Evolutionary conservation across 805 yeast species (phyloP).

Genomic region (Lachancea thermotolerans): DNA sequence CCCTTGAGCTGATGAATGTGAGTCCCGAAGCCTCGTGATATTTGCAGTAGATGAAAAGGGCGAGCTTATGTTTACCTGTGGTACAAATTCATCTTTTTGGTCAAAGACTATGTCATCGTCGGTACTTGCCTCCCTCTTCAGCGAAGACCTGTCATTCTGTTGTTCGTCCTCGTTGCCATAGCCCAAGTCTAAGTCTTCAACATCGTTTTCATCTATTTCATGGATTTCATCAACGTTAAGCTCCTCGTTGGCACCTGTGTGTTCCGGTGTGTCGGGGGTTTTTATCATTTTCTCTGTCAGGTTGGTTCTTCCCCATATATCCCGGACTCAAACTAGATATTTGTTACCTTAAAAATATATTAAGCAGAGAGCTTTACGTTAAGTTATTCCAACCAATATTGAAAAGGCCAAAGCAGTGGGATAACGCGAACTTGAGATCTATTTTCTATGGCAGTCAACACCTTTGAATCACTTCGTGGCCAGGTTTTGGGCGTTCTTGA

Average conservation of each 20-base stretch:
- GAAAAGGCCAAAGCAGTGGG: neutral
- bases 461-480: neutral
- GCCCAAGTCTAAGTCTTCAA: conserved; percentile 24
- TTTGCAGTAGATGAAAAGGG: conserved; percentile 26
- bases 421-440: neutral
- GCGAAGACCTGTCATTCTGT: neutral
- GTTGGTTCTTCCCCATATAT: neutral
- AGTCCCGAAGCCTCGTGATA: conserved; percentile 3
- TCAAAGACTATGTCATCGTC: conserved; percentile 15
- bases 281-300: neutral
- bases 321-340: too few species aligned
- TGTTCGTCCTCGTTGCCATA: neutral
- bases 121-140: conserved; percentile 2
- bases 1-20: conserved; percentile 12
- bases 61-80: conserved; percentile 24
- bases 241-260: conserved; percentile 25
- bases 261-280: conserved; percentile 28
- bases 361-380: neutral
- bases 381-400: neutral
- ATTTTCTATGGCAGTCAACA: neutral
- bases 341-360: neutral
- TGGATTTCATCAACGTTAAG: conserved; percentile 18
- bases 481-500: conserved; percentile 19
- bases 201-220: conserved; percentile 25
- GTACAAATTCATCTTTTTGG: conserved; percentile 27